Conservation (phyloP, 805 yeast genomes). For the Candida vartiovaarae region DNA sequence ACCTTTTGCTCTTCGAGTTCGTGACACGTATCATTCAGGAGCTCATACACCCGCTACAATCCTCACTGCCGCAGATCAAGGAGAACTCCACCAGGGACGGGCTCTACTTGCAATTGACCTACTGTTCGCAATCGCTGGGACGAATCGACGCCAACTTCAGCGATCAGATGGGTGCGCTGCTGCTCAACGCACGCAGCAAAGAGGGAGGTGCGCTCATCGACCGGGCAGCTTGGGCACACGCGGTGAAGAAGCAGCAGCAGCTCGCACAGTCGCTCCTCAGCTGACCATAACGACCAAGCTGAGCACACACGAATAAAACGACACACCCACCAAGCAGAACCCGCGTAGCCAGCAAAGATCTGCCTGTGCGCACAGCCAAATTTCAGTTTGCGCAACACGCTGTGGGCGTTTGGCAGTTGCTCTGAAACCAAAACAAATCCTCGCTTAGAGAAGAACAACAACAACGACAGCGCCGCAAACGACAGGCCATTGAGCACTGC, state of each 20-base stretch:
- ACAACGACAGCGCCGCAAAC: not conserved
- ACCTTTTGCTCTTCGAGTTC: constrained; percentile 31
- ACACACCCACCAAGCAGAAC: no score
- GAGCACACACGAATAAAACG: no score
- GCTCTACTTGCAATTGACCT: constrained; percentile 72
- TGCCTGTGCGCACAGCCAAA: no score
- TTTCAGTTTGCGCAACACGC: no score
- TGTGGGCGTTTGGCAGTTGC: no score
- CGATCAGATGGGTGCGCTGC: constrained; percentile 36
- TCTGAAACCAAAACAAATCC: no score
- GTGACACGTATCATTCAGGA: constrained; percentile 27
- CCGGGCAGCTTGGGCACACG: constrained; percentile 35
- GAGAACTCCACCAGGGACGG: constrained; percentile 47
- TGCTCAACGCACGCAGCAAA: constrained; percentile 20
- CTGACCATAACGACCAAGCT: not conserved
- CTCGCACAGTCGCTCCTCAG: constrained; percentile 5
- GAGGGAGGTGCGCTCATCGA: constrained; percentile 17
- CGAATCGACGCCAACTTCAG: constrained; percentile 69
- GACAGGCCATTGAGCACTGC: no score
- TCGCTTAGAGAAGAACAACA: not conserved
- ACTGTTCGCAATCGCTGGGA: constrained; percentile 81
- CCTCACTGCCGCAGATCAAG: constrained; percentile 29
- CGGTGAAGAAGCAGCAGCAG: constrained; percentile 37
- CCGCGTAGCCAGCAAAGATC: no score
- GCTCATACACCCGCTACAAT: constrained; percentile 25